Evolutionary conservation across 768 basidiomycete species (phyloP).

Genomic region (Coprinopsis cinerea): DNA sequence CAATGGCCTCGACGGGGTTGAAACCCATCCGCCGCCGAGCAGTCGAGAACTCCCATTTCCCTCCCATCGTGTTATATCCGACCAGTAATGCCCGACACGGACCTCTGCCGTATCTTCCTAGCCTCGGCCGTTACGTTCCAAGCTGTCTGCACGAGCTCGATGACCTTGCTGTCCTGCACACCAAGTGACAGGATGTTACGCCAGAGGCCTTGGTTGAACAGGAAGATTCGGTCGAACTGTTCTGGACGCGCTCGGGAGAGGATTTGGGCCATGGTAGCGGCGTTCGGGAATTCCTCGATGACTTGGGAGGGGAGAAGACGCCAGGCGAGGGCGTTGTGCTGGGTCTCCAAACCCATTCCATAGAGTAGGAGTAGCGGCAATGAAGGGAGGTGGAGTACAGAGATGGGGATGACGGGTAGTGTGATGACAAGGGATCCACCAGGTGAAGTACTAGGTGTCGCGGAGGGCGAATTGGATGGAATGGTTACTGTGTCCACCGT

Average conservation of each 20-base stretch:
- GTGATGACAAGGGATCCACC: conserved; percentile 31
- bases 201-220: conserved; percentile 59
- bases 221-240: conserved; percentile 30
- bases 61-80: no score
- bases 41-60: no score
- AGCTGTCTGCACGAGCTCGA: conserved; percentile 47
- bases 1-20: no score
- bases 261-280: conserved; percentile 48
- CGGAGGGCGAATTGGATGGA: conserved; percentile 27
- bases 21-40: no score
- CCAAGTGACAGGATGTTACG: conserved; percentile 55
- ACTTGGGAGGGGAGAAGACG: conserved; percentile 47
- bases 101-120: conserved; percentile 28
- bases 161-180: conserved; percentile 37
- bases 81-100: no score
- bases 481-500: no score
- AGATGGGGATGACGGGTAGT: conserved; percentile 45
- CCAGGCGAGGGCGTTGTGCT: conserved; percentile 40
- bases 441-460: conserved; percentile 21
- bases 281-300: conserved; percentile 59
- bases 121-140: conserved; percentile 77
- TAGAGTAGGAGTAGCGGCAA: conserved; percentile 55
- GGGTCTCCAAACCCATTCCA: conserved; percentile 46
- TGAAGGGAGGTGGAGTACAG: conserved; percentile 49
- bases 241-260: conserved; percentile 37